Conservation (phyloP, 2,329 filamentous ascomycete species). For the Talaromyces sp. region DNA sequence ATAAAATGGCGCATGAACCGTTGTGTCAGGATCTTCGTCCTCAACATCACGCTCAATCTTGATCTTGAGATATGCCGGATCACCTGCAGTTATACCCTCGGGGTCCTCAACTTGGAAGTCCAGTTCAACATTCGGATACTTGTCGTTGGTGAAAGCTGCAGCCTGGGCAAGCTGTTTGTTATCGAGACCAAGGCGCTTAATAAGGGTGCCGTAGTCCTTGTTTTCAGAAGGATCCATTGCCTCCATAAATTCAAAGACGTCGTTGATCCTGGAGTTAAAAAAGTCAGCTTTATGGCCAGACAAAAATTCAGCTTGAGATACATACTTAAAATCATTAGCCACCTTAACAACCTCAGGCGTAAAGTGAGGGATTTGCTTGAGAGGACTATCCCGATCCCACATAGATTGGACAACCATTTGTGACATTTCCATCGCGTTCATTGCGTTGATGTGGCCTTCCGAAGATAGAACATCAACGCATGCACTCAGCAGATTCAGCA, state of each 20-base stretch:
- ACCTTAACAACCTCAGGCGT: conserved; percentile 75
- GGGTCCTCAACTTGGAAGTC: conserved; percentile 81
- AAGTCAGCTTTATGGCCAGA: conserved; percentile 16
- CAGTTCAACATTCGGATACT: conserved; percentile 91
- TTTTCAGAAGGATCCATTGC: conserved; percentile 97
- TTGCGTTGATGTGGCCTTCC: conserved; percentile 92
- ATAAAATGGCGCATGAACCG: conserved; percentile 94
- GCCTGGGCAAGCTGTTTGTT: conserved; percentile 81
- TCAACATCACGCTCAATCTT: conserved; percentile 74
- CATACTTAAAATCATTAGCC: conserved; percentile 72
- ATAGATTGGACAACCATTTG: conserved; percentile 99
- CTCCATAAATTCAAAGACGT: conserved; percentile 98
- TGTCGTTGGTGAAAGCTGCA: conserved; percentile 92
- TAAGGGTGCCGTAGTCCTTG: conserved; percentile 68
- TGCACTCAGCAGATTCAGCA: conserved; percentile 82
- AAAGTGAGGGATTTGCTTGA: conserved; percentile 98
- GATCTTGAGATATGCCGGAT: conserved; percentile 76
- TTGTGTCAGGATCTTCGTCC: conserved; percentile 69
- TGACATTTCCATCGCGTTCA: conserved; percentile 98
- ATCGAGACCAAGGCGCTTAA: conserved; percentile 72
- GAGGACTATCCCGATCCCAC: conserved; percentile 95
- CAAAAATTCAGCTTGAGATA: conserved; percentile 25
- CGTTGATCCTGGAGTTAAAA: conserved; percentile 63
- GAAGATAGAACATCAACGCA: conserved; percentile 93
- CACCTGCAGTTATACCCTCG: conserved; percentile 73